Base-by-base conservation (phyloP, 73 alveolate genomes). In the Tetrahymena elliotti region DNA sequence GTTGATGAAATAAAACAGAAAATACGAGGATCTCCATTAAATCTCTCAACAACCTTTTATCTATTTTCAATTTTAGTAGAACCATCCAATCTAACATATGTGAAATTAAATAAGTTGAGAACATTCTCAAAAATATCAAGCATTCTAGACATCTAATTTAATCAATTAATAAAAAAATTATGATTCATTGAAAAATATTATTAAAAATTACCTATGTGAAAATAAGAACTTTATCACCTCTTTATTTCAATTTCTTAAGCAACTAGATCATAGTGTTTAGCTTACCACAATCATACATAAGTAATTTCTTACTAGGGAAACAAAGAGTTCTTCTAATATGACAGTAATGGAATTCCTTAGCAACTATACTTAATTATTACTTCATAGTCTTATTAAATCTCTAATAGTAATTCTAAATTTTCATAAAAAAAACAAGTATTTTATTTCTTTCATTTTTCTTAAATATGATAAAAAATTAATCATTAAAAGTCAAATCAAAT, bases 271-370 rank as follows among this genome's bases (percentile, higher is more conserved):
- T 5, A 18, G 94, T 83, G 96, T 98, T 98, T 93, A 99, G 95
- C 97, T 99, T 99, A 37, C 99, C 99, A 92, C 99, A 99, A 96
- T 99, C 99, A 93, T 99, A 99, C 94, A 99, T 99, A 83, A 99
- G 98, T 24, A 98, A 96, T 95, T 98, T 98, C 94, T 99, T 98
- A 96, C 98, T 99, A 36, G 99, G 99, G 97, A 98, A 99, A 38
- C 93, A 96, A 1, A 97, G 96, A 41, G 94, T 96, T 47, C 94
- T 38, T 52, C 95, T 54, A 7, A 35, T 84, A 88, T 39, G 40
- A 20, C 92, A 38, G 31, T 38, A 37, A 33, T 94, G 96, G 52
- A 94, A 52, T 68, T 68, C 88, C 33, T 68, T 68, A 27, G 88
- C 36, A 27, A 68, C 88, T 68, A 68, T 31, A 24, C 88, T 68